phyloP scores from a whole-genome alignment of 108 stramenopile species.

The Skeletonema tropicum region DNA sequence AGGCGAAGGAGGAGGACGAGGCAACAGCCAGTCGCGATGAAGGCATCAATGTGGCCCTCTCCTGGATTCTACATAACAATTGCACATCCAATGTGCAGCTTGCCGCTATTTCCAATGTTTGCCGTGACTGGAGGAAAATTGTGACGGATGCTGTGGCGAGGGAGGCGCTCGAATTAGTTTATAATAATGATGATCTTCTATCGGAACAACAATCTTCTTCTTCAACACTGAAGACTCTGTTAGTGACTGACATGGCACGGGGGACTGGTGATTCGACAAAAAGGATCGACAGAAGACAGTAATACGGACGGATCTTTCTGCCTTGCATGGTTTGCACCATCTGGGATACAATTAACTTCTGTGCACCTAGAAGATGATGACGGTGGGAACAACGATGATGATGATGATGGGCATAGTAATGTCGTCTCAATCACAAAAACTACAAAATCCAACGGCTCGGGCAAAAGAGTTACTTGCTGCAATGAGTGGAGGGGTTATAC shows the following conservation, averaged over 20 bases:
- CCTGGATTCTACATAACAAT: conserved; percentile 60
- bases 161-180: conserved; percentile 17
- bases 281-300: neutral
- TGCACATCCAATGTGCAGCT: conserved; percentile 62
- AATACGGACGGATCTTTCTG: conserved; percentile 69
- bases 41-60: conserved; percentile 35
- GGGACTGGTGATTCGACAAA: conserved; percentile 29
- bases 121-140: conserved; percentile 51
- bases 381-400: conserved; percentile 30
- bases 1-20: neutral
- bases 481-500: conserved; percentile 74
- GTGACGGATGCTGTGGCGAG: conserved; percentile 25
- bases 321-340: conserved; percentile 80
- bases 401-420: neutral
- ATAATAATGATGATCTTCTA: neutral
- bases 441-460: conserved; percentile 10
- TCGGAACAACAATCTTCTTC: neutral
- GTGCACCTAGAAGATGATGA: conserved; percentile 36
- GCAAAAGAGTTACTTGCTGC: conserved; percentile 36
- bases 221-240: conserved; percentile 17
- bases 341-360: conserved; percentile 61
- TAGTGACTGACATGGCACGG: conserved; percentile 60
- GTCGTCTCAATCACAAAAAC: conserved; percentile 2
- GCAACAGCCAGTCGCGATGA: neutral
- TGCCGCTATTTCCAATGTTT: conserved; percentile 71